Evolutionary conservation across 768 basidiomycete genomes (phyloP).

Genomic region (Russula brevipes): DNA sequence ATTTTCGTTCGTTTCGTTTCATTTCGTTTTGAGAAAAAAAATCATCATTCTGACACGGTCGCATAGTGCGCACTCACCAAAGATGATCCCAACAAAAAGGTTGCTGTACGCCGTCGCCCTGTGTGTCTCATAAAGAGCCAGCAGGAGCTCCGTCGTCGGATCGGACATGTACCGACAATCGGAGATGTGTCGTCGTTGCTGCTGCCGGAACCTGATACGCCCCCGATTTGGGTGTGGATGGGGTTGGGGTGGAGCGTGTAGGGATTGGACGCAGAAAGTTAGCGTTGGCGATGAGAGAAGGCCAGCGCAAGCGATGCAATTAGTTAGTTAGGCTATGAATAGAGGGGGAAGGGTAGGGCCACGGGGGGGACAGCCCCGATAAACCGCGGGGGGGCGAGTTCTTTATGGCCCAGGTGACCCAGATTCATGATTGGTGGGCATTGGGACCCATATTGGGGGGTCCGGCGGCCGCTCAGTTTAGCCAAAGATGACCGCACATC

Average conservation of each 20-base stretch:
- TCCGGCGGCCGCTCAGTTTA: neutral
- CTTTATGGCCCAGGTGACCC: neutral
- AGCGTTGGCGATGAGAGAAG: neutral
- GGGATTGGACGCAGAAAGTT: too few species aligned
- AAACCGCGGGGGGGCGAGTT: neutral
- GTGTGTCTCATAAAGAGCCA: slow-evolving; percentile 6
- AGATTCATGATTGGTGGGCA: too few species aligned
- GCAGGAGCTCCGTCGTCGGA: neutral
- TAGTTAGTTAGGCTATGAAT: too few species aligned
- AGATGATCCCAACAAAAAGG: slow-evolving; percentile 13
- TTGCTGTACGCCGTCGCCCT: slow-evolving; percentile 7
- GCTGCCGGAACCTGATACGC: too few species aligned
- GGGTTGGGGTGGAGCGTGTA: too few species aligned
- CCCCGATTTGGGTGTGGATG: too few species aligned
- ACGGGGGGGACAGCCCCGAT: neutral
- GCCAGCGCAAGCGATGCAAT: neutral
- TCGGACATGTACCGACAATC: slow-evolving; percentile 3
- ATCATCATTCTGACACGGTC: too few species aligned
- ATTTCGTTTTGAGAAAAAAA: too few species aligned
- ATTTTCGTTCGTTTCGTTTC: too few species aligned
- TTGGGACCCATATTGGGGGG: too few species aligned
- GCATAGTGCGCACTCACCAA: slow-evolving; percentile 3
- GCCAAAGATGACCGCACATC: neutral
- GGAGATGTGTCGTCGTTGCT: too few species aligned
- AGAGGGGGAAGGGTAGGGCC: too few species aligned